Base-by-base conservation (phyloP, 768 basidiomycete genomes). In the Sistotremastrum niveocremeum region DNA sequence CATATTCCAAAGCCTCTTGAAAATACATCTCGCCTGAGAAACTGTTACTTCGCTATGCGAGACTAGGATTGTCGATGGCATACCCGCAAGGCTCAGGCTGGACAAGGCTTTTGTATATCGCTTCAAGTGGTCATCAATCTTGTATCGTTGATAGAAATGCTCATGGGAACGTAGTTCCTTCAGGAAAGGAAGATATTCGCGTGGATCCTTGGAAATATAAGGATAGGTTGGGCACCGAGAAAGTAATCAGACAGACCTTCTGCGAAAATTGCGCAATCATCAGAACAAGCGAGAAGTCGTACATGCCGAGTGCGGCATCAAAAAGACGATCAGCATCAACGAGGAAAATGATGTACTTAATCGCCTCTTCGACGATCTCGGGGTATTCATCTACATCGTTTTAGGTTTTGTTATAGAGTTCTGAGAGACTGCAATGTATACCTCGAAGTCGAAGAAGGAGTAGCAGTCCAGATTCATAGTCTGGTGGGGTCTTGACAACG, bases 301-400 rank as follows among this genome's bases (percentile, higher is more conserved):
- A 99, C 91, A 98, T 98, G 12, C 95, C 95, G 33, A 99, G 73
- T 1, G 95, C 95, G 7, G 86, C 84, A 60, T 98, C 81, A 64
- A 94, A 98, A 4, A 99, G 72, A 39, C 72, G 71, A 55, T 98
- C 79, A 0, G 90, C 90, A 53, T 98, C 89, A 12, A 90, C 88
- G 33, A 99, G 75, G 71, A 98, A 99, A 60, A 98, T 97, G 60
- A 98, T 83, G 57, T 98, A 99, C 59, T 93, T 97, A 56, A 98
- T 85, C 5, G 95, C 95, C 48, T 97, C 93, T 57, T 99, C 93
- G 9, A 95, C 87, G 2, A 90, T 62, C 30, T 77, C 71, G 0
- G 84, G 77, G 51, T 87, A 72, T 6, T 69, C 73, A 59, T 81
- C 67, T 69, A 51, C 29, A 46, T 34, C 43, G 33, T 41, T 4